Percentiles rank a stretch among this genome's conserved stretches.
Evolutionary conservation across 495 filamentous ascomycete genomes (phyloP).

Genomic region (Xylaria palmicola): DNA sequence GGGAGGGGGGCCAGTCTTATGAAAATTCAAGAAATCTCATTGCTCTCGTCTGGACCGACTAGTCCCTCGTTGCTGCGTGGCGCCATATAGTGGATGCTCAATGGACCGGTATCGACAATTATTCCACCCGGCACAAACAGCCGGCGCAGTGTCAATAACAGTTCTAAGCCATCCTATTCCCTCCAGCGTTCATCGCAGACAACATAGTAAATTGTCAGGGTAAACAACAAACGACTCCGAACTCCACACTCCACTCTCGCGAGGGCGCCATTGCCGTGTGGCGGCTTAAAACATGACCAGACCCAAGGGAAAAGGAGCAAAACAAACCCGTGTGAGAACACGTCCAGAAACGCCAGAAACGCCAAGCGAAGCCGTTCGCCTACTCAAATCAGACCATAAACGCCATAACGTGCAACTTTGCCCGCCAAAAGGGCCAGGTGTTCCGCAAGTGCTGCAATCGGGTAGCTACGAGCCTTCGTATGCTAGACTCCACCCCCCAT

Average conservation of each 20-base stretch:
- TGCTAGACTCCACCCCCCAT: conserved; percentile 53
- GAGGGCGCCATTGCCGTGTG: neutral
- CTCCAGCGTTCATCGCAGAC: neutral
- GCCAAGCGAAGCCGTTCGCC: conserved; percentile 3
- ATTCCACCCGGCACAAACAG: neutral
- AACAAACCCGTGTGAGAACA: neutral
- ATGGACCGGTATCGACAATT: neutral
- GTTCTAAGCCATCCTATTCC: neutral
- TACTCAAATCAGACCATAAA: conserved; percentile 4
- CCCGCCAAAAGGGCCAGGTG: neutral
- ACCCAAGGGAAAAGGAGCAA: neutral
- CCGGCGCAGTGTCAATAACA: neutral
- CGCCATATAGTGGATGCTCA: neutral
- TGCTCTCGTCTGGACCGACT: neutral
- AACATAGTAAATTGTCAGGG: neutral
- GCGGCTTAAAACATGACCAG: neutral
- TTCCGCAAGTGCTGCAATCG: conserved; percentile 14
- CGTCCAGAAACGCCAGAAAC: conserved; percentile 2
- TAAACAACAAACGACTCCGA: neutral
- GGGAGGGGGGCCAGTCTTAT: too few relatives aligned
- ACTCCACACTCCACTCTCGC: neutral
- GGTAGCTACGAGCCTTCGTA: neutral
- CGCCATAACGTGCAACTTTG: too few relatives aligned
- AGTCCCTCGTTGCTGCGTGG: neutral
- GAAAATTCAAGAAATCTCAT: neutral